Evolutionary conservation across 2,329 filamentous ascomycete species (phyloP).

Genomic region (Calonectria hongkongensis): DNA sequence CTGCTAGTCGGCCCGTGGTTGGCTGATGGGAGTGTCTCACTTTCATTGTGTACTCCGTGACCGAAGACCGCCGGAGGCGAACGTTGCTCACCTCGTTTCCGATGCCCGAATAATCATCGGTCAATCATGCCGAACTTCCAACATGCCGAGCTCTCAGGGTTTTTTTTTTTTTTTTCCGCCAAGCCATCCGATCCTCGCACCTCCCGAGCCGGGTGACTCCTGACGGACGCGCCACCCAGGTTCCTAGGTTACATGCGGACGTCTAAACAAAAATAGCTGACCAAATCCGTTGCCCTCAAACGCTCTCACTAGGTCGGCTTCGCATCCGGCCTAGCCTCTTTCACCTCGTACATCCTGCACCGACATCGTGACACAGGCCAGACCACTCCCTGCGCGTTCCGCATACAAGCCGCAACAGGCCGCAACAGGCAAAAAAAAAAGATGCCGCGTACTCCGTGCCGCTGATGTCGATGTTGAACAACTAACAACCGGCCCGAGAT

Average conservation of each 20-base stretch:
- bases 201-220: conserved; percentile 15
- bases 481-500: conserved; percentile 32
- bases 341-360: background rate
- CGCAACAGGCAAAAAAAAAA: background rate
- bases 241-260: conserved; percentile 4
- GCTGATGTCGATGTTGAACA: background rate
- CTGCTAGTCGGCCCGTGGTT: conserved; percentile 8
- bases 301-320: conserved; percentile 8
- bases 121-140: conserved; percentile 21
- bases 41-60: background rate
- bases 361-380: background rate
- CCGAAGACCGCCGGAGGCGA: background rate
- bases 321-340: conserved; percentile 28
- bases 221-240: conserved; percentile 15
- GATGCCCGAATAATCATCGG: conserved; percentile 21
- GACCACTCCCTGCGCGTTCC: background rate
- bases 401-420: background rate
- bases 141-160: conserved; percentile 2
- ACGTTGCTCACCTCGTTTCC: conserved; percentile 17
- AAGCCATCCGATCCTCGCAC: conserved; percentile 21
- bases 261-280: conserved; percentile 19
- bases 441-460: conserved; percentile 16
- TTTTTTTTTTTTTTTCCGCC: conserved; percentile 5
- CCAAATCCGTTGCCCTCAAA: conserved; percentile 13
- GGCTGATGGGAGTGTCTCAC: background rate